These are phyloP conservation scores for Aspergillus cavernicola DNA, from an alignment of 495 filamentous ascomycete genomes.

Conservation along the genomic window DNA sequence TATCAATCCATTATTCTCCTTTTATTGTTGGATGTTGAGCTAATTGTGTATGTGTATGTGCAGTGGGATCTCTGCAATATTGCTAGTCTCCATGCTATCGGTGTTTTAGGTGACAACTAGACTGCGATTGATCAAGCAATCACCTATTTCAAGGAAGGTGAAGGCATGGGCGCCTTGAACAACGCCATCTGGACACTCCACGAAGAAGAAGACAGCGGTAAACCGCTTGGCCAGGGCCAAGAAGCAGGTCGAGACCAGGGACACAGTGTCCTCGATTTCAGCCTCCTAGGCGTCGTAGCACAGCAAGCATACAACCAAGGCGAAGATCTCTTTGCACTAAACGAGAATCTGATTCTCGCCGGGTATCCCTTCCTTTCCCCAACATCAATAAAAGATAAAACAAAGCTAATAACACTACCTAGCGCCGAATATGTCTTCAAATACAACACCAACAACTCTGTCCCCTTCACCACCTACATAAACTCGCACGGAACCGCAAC, in stretches of 20 bases:
- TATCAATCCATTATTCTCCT: neutral
- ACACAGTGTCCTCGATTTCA: slow-evolving; percentile 36
- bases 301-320: slow-evolving; percentile 43
- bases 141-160: slow-evolving; percentile 37
- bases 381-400: no score
- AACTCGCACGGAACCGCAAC: slow-evolving; percentile 33
- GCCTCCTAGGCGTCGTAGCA: slow-evolving; percentile 35
- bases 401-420: neutral
- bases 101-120: slow-evolving; percentile 38
- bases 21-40: neutral
- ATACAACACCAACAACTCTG: slow-evolving; percentile 41
- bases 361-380: slow-evolving; percentile 14
- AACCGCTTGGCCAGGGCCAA: slow-evolving; percentile 35
- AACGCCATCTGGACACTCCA: slow-evolving; percentile 29
- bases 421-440: slow-evolving; percentile 41
- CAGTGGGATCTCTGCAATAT: slow-evolving; percentile 45
- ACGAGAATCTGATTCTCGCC: slow-evolving; percentile 32
- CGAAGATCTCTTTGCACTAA: slow-evolving; percentile 32
- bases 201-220: slow-evolving; percentile 12
- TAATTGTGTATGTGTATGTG: no score
- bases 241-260: slow-evolving; percentile 45
- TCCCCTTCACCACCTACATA: slow-evolving; percentile 38
- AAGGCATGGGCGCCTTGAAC: slow-evolving; percentile 33
- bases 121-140: slow-evolving; percentile 35
- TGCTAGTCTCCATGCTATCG: slow-evolving; percentile 34